Evolutionary conservation across 1,284 basidiomycete species (phyloP).

Genomic region (Coniophora puteana): DNA sequence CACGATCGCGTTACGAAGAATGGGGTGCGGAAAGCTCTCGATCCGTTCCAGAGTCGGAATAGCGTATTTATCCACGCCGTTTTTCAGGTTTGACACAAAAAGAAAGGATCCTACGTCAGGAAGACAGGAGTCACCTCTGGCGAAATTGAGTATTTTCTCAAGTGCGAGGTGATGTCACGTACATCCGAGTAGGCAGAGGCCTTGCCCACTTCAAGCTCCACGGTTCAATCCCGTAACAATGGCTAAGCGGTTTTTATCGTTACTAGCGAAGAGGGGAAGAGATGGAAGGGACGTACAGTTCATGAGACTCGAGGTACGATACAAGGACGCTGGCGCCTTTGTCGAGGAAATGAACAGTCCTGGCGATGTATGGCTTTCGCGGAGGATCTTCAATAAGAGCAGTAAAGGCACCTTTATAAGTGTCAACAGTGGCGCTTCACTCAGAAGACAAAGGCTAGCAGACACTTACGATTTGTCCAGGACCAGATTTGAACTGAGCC

Average conservation of each 20-base stretch:
- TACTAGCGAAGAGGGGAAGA: no score
- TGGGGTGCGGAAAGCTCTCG: slow-evolving; percentile 1
- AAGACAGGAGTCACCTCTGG: slow-evolving; percentile 1
- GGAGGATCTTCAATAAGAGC: background rate
- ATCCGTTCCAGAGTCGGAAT: background rate
- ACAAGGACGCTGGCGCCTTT: background rate
- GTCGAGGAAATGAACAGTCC: background rate
- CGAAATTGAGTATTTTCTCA: background rate
- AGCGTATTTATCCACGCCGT: slow-evolving; percentile 5
- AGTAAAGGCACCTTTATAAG: background rate
- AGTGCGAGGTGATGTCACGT: background rate
- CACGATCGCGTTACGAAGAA: slow-evolving; percentile 3
- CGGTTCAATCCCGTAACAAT: slow-evolving; percentile 4
- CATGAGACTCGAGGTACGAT: background rate
- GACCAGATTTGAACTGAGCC: no score
- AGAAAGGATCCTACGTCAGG: slow-evolving; percentile 3
- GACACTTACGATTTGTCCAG: no score
- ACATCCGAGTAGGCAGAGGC: slow-evolving; percentile 3
- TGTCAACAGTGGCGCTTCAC: no score
- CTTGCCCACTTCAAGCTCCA: slow-evolving; percentile 5
- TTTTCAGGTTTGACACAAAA: slow-evolving; percentile 4
- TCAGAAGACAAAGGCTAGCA: no score
- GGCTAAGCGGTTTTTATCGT: background rate
- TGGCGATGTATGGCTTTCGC: background rate
- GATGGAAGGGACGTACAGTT: background rate